Conservation (phyloP, 2,329 filamentous ascomycete species). For the Stemphylium vesicarium region DNA sequence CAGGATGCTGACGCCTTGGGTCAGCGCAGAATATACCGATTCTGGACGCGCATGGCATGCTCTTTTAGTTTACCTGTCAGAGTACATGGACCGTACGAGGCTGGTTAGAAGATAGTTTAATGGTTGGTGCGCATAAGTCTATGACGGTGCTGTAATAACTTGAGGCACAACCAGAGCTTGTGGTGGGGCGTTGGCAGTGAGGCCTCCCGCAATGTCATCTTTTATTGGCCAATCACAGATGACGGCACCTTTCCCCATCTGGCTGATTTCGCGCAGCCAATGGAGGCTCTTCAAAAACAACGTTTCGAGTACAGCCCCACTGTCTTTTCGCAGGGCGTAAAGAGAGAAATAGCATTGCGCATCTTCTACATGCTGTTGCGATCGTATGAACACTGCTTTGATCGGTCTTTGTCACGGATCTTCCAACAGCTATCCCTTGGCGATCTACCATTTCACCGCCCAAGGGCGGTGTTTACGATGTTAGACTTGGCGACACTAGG, state of each 20-base stretch:
- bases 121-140: conserved; percentile 10
- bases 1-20: neutral
- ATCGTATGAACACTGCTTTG: neutral
- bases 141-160: conserved; percentile 6
- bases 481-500: neutral
- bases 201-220: neutral
- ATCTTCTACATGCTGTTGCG: neutral
- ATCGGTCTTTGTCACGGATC: neutral
- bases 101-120: neutral
- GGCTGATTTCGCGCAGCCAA: conserved; percentile 13
- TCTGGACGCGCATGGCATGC: conserved; percentile 14
- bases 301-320: neutral
- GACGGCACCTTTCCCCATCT: conserved; percentile 1
- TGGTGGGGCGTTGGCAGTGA: neutral
- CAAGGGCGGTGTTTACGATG: neutral
- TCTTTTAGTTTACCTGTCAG: neutral
- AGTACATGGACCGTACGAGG: neutral
- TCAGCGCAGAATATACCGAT: conserved; percentile 29
- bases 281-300: neutral
- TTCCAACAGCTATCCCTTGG: neutral
- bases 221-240: neutral
- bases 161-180: neutral
- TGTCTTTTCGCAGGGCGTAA: neutral
- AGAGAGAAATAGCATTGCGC: neutral
- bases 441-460: neutral